Conservation (phyloP, 768 basidiomycete genomes). For the Hygrophorus russula region DNA sequence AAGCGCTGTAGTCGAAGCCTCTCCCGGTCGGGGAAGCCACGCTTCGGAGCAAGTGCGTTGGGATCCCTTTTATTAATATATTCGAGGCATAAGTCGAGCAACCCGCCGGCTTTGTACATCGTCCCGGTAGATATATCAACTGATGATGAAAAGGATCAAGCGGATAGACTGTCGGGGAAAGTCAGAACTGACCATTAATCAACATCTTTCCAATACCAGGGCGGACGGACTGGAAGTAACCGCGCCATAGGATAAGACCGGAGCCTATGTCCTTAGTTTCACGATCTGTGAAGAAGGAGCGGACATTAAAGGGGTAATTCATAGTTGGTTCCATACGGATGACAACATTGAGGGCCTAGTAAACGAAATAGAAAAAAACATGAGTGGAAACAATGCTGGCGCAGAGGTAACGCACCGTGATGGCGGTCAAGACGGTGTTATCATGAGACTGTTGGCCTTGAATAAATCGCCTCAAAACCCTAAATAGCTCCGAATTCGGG, state of each 20-base stretch:
- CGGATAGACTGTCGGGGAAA: no score
- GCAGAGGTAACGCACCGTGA: conserved; percentile 55
- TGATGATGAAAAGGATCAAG: no score
- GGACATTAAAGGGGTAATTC: conserved; percentile 59
- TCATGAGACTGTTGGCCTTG: conserved; percentile 52
- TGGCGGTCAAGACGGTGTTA: conserved; percentile 50
- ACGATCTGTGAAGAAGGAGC: conserved; percentile 55
- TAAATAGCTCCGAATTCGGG: conserved; percentile 14
- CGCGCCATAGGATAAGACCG: conserved; percentile 59
- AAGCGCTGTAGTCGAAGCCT: conserved; percentile 45
- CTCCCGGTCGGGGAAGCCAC: conserved; percentile 43
- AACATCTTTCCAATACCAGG: conserved; percentile 47
- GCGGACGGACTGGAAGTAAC: conserved; percentile 63
- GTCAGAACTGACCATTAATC: conserved; percentile 30
- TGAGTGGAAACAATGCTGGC: no score
- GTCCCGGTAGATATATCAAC: conserved; percentile 62
- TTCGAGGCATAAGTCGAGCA: conserved; percentile 42
- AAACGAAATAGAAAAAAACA: background rate
- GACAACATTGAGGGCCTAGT: conserved; percentile 57
- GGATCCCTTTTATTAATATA: conserved; percentile 27
- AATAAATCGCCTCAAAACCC: conserved; percentile 48
- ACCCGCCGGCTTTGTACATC: conserved; percentile 54
- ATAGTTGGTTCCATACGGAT: conserved; percentile 59
- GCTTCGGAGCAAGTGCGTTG: conserved; percentile 26
- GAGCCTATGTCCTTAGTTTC: conserved; percentile 37